A percentile compares a stretch with the other conserved stretches of the same genome.
These are phyloP conservation scores for Vitis rotundifolia DNA, from an alignment of 164 flowering plant genomes.

Conservation along the genomic window DNA sequence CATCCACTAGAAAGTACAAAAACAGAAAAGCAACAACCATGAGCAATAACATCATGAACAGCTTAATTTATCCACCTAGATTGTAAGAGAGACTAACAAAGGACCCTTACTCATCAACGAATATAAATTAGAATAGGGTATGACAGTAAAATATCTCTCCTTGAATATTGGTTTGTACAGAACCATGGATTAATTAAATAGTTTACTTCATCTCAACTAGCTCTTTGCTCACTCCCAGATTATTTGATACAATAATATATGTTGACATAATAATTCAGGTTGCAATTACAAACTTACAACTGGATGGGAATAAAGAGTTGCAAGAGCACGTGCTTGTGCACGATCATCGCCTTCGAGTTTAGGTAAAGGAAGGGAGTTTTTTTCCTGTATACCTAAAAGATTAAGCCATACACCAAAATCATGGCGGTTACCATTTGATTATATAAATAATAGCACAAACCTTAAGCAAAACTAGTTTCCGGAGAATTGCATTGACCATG, in stretches of 20 bases:
- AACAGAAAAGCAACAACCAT: background rate
- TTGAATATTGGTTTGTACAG: too few relatives aligned
- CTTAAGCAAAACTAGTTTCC: constrained; percentile 76
- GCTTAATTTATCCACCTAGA: too few relatives aligned
- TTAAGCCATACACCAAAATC: background rate
- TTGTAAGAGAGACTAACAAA: too few relatives aligned
- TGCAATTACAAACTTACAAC: constrained; percentile 59
- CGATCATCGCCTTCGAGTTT: constrained; percentile 85
- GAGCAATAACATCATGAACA: too few relatives aligned
- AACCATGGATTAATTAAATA: background rate
- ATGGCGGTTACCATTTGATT: background rate
- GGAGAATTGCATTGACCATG: constrained; percentile 86
- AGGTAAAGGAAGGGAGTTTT: constrained; percentile 73
- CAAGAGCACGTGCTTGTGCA: constrained; percentile 86
- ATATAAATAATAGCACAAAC: constrained; percentile 31
- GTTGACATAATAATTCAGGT: background rate
- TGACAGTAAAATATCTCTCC: too few relatives aligned
- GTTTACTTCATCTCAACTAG: background rate
- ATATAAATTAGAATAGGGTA: background rate
- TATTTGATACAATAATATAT: too few relatives aligned
- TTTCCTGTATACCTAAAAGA: constrained; percentile 48
- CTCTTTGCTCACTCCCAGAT: background rate
- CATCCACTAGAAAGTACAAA: constrained; percentile 69
- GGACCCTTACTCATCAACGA: too few relatives aligned
- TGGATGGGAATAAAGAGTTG: constrained; percentile 89